Evolutionary conservation across 2,329 filamentous ascomycete genomes (phyloP), one percentile per base, ranked within the genome.

Genomic region (Diaporthe caulivora): DNA sequence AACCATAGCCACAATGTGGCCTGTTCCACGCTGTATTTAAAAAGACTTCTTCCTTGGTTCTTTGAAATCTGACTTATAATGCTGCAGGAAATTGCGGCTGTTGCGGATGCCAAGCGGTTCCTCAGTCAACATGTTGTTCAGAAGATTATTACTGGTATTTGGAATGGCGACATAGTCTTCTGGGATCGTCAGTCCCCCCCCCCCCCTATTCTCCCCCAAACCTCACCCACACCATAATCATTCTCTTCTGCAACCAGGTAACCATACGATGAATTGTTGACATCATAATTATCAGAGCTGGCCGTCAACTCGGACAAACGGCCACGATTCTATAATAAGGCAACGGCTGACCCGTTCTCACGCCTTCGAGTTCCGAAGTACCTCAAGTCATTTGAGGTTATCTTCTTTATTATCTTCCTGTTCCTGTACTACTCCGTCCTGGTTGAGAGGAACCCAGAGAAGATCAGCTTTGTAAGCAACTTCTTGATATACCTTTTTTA

Each of bases 401-500:
- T 94, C 17, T 97, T 97, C 85, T 97, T 97, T 80, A 86, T 90
- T 49, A 86, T 89, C 0, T 95, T 97, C 78, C 84, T 98, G 53
- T 87, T 89, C 34, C 85, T 98, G 8, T 98, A 97, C 82, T 98
- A 97, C 79, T 88, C 91, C n/a, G 95, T 98, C 0, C 87, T 98
- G 42, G 89, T 97, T 58, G 90, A 94, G 77, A 88, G 94, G 75
- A 91, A 93, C 76, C 88, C 91, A 11, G 86, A 87, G 24, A 85
- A 86, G 37, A 90, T 98, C 70, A 94, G 93, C 0, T 80, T 86
- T 0, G n/a, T n/a, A n/a, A n/a, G n/a, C n/a, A n/a, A n/a, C n/a
- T n/a, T n/a, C n/a, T n/a, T n/a, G n/a, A n/a, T n/a, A n/a, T n/a
- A n/a, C n/a, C n/a, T n/a, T n/a, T n/a, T n/a, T n/a, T n/a, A n/a